Base-by-base conservation (phyloP, 441 rosid genomes). In the Pelargonium fulgidum region DNA sequence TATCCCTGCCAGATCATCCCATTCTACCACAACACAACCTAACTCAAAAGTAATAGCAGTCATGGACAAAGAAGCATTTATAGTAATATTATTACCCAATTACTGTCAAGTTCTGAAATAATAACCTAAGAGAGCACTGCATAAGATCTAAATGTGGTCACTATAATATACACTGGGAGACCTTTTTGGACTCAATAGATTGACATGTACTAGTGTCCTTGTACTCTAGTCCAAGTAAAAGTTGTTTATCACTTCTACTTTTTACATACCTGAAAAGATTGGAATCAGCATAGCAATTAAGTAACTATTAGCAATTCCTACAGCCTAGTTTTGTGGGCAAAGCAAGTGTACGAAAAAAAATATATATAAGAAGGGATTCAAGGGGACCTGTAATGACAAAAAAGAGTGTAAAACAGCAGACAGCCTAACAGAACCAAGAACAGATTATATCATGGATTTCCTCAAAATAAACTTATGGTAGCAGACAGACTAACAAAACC, bases 201-300 rank as follows among this genome's bases (percentile, higher is more conserved):
- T 85, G 81, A 80, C 96, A 92, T 50, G 91, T 76, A 77, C 91
- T 84, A 42, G 91, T 81, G 26, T 69, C 82, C 58, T 76, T 78
- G 71, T 75, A 79, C 69, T 83, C 75, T 17, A 73, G 62, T 68
- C 95, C 96, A 68, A 83, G 82, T 66, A 88, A 78, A 63, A 92
- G 87, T 64, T 90, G 96, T 69, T 79, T 80, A 79, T 88, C 93
- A 65, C 89, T 90, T 87, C 93, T 87, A 79, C 95, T 92, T 81
- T 90, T 92, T 47, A 92, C 90, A 78, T 92, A 92, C 81, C 98
- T 92, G 82, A 52, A 76, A 76, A 72, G 41, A 10, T 68, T 24
- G 52, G n/a, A 72, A 64, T 42, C 67, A 59, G 47, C 50, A 26
- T 2, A 52, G 26, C 48, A 62, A 68, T 47, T 44, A 79, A 41